Conservation (phyloP, 2,329 filamentous ascomycete genomes). For the Venturia nashicola region DNA sequence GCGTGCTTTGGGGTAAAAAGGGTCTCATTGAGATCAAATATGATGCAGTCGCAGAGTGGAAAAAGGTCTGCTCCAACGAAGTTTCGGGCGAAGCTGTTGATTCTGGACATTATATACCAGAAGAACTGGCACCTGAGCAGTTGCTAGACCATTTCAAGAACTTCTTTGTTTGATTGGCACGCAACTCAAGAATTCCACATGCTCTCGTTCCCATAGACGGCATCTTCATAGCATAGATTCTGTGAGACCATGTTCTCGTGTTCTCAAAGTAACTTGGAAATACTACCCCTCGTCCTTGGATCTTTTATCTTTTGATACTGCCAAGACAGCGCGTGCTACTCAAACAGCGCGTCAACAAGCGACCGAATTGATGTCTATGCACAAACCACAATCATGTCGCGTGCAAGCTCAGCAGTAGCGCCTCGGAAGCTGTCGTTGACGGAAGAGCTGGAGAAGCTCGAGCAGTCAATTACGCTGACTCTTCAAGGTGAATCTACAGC, state of each 20-base stretch:
- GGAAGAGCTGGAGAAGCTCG: conserved; percentile 88
- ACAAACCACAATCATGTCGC: conserved; percentile 32
- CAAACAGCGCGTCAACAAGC: background rate
- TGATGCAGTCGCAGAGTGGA: conserved; percentile 40
- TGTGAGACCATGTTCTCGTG: no score
- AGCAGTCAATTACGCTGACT: conserved; percentile 93
- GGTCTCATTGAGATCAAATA: conserved; percentile 39
- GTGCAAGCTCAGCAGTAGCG: conserved; percentile 29
- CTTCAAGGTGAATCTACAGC: conserved; percentile 57
- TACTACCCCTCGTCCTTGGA: background rate
- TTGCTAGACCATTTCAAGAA: conserved; percentile 29
- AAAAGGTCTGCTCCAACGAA: conserved; percentile 26
- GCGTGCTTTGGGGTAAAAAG: conserved; percentile 38
- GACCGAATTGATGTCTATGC: background rate
- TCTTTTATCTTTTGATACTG: background rate
- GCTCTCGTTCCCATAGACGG: background rate
- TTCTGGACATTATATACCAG: conserved; percentile 38
- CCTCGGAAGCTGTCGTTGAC: conserved; percentile 63
- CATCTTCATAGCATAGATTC: background rate
- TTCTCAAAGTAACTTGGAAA: no score
- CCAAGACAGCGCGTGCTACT: background rate
- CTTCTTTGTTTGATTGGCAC: conserved; percentile 24
- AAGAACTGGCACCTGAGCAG: conserved; percentile 35
- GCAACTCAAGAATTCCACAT: background rate
- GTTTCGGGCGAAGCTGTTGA: conserved; percentile 31